phyloP scores from a whole-genome alignment of 2,329 filamentous ascomycete genomes.

The Pseudopyricularia cyperi region DNA sequence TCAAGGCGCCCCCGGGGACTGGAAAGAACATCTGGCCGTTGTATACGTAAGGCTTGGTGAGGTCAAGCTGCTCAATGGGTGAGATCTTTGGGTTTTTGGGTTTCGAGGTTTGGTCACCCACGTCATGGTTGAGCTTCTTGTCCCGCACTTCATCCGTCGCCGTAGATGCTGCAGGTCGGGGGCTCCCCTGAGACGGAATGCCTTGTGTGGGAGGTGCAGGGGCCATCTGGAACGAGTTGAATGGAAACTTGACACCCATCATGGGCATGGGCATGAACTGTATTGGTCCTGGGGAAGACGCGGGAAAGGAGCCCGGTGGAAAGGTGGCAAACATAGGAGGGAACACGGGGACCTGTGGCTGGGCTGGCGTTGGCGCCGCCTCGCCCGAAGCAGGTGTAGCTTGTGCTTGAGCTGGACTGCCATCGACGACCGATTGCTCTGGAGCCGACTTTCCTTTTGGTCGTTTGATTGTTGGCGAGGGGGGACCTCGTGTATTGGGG shows the following conservation, averaged over 20 bases:
- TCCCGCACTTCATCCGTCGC: constrained; percentile 10
- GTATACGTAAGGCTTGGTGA: constrained; percentile 28
- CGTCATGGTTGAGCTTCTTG: constrained; percentile 9
- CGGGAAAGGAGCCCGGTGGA: constrained; percentile 9
- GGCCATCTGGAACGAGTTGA: constrained; percentile 7
- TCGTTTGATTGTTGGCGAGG: constrained; percentile 39
- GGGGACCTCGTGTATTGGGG: constrained; percentile 43
- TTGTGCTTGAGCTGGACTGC: constrained; percentile 7
- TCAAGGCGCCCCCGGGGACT: constrained; percentile 4
- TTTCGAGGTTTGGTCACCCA: constrained; percentile 13
- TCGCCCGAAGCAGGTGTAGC: constrained; percentile 3
- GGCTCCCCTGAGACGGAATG: constrained; percentile 7
- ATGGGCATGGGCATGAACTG: constrained; percentile 15
- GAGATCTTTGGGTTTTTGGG: constrained; percentile 18
- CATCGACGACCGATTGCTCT: constrained; percentile 10
- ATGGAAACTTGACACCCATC: constrained; percentile 16
- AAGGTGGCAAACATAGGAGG: constrained; percentile 14
- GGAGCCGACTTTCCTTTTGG: constrained; percentile 23
- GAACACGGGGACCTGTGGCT: constrained; percentile 11
- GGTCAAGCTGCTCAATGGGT: constrained; percentile 31
- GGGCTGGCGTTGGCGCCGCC: neutral
- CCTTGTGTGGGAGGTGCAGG: constrained; percentile 5
- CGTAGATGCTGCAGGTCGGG: neutral
- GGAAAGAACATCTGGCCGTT: constrained; percentile 22
- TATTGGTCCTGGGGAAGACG: neutral